Evolutionary conservation across 2,329 filamentous ascomycete genomes (phyloP), one percentile per base, ranked within the genome.

Genomic region (Ceratocystis cubensis): DNA sequence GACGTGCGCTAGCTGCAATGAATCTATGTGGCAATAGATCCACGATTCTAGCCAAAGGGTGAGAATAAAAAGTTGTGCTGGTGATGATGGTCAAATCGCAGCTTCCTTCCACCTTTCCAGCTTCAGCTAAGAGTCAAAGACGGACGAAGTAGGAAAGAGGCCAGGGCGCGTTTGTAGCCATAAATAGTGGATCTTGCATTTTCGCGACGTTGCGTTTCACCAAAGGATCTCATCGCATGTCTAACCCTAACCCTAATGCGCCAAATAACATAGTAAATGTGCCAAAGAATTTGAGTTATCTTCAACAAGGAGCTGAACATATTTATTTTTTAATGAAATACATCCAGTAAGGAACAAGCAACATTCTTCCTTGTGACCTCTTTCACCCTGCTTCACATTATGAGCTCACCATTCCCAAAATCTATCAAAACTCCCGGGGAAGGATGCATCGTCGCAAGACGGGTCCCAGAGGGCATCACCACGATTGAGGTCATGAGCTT

Each of bases 401-500:
- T 83, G 80, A 76, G 76, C 69, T 91, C 87, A n/a, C 89, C 91
- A 7, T 96, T 95, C 73, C 85, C 88, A 63, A 79, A 83, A 64
- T 89, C 89, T 33, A 82, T 87, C 48, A 88, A 89, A 28, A 80
- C 81, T 65, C 84, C 92, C 25, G 94, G 94, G 67, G 81, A 89
- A 73, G 94, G 94, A 69, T 82, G 81, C 70, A 88, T 96, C 70
- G 80, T 91, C 65, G 84, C 91, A 67, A 84, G 84, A 22, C 78
- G 89, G 5, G 81, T 92, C 8, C 89, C 92, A 45, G 86, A 87
- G 41, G 81, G 83, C 30, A 83, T 83, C 61, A 89, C 89, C 15
- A 85, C 86, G 59, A 81, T 96, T 37, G 84, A 87, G 69, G 84
- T 81, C 41, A 83, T 96, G 70, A 87, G 86, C 45, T 97, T 95